Percentiles rank a stretch among this genome's conserved stretches.
These are phyloP conservation scores for Circinella umbellata DNA, from an alignment of 371 early-diverging fungal species.

Conservation along the genomic window DNA sequence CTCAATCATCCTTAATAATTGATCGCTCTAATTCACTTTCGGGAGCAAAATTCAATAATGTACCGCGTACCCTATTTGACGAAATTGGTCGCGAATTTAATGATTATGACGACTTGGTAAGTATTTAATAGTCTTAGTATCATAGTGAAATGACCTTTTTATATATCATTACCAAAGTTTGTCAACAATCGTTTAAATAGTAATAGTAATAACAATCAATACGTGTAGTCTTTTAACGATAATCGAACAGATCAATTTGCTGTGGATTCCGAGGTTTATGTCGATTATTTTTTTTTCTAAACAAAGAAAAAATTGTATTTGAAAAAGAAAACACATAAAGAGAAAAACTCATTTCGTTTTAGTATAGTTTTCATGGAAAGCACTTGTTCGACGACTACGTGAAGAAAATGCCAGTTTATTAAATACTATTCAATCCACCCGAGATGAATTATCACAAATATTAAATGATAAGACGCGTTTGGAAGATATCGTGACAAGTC, in stretches of 20 bases:
- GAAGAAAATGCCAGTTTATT: slow-evolving; percentile 20
- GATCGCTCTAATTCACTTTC: slow-evolving; percentile 14
- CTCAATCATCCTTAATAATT: slow-evolving; percentile 19
- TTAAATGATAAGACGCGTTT: slow-evolving; percentile 2
- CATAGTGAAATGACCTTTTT: not conserved
- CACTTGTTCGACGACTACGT: slow-evolving; percentile 18
- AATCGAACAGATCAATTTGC: slow-evolving; percentile 5
- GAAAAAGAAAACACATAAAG: not conserved
- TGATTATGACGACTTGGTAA: not conserved
- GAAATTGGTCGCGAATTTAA: slow-evolving; percentile 12
- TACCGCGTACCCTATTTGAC: slow-evolving; percentile 21
- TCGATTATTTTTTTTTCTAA: too few relatives aligned
- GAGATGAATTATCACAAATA: not conserved
- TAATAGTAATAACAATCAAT: not conserved
- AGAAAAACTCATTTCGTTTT: not conserved
- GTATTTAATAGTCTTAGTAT: too few relatives aligned
- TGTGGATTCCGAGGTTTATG: slow-evolving; percentile 5
- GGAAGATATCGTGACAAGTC: not conserved
- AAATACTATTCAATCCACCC: not conserved
- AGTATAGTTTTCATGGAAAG: slow-evolving; percentile 20
- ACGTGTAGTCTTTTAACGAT: not conserved
- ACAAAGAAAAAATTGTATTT: too few relatives aligned
- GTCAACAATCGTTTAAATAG: too few relatives aligned
- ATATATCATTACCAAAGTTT: not conserved
- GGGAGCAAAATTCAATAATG: slow-evolving; percentile 12